phyloP scores from a whole-genome alignment of 495 filamentous ascomycete genomes.

The Penicillium pulvis region DNA sequence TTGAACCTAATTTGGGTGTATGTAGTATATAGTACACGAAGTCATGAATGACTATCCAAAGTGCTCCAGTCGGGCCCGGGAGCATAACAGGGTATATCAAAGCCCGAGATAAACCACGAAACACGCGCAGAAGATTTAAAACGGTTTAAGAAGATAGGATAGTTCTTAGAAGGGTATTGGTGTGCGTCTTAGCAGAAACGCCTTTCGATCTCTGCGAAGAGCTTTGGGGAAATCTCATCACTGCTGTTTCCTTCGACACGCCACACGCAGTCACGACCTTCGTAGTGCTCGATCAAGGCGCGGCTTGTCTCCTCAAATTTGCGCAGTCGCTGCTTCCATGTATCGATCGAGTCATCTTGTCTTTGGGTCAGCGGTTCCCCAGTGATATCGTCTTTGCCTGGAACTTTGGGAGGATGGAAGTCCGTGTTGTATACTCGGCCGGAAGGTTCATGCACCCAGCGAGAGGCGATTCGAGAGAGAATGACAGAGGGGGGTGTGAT shows the following conservation, averaged over 20 bases:
- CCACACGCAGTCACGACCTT: constrained; percentile 82
- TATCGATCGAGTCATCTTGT: constrained; percentile 81
- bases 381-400: constrained; percentile 86
- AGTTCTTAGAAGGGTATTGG: background rate
- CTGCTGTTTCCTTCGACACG: constrained; percentile 83
- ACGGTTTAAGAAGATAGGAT: background rate
- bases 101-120: constrained; percentile 7
- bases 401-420: constrained; percentile 81
- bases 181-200: constrained; percentile 58
- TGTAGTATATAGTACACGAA: constrained; percentile 22
- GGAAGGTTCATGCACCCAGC: constrained; percentile 92
- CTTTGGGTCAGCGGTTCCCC: constrained; percentile 83
- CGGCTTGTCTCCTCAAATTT: constrained; percentile 86
- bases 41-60: constrained; percentile 20
- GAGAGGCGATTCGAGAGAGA: constrained; percentile 81
- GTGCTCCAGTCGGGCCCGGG: constrained; percentile 7
- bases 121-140: background rate
- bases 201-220: constrained; percentile 76
- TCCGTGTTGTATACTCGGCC: constrained; percentile 92
- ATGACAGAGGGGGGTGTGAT: constrained; percentile 67
- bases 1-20: constrained; percentile 7
- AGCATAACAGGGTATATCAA: constrained; percentile 18
- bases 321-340: constrained; percentile 75
- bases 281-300: constrained; percentile 87
- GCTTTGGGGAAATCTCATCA: constrained; percentile 88